A percentile compares a stretch with the other conserved stretches of the same genome.
Conservation (phyloP, 345 rosid species). For the Ailanthus altissimus region DNA sequence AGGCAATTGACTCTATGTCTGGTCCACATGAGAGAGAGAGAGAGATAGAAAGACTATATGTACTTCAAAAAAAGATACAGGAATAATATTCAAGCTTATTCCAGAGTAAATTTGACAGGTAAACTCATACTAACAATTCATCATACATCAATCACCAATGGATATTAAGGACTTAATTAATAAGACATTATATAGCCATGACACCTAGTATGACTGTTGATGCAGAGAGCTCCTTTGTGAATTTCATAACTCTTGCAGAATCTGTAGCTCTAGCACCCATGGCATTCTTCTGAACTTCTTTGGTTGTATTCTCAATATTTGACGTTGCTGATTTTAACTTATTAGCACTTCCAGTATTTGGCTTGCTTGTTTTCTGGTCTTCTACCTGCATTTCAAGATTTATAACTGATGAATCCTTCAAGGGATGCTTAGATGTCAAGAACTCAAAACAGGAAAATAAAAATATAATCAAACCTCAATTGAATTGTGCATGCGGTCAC, state of each 20-base stretch:
- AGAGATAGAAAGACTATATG: not conserved
- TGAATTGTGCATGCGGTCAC: slow-evolving; percentile 46
- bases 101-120: not conserved
- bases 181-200: not conserved
- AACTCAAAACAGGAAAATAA: not conserved
- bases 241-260: slow-evolving; percentile 82
- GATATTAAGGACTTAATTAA: not conserved
- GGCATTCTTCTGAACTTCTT: slow-evolving; percentile 51
- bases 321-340: slow-evolving; percentile 53
- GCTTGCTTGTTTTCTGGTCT: slow-evolving; percentile 37
- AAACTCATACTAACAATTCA: not conserved
- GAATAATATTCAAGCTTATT: not conserved
- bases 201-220: slow-evolving; percentile 81
- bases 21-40: not conserved
- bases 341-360: slow-evolving; percentile 38
- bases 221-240: slow-evolving; percentile 76
- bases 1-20: not conserved
- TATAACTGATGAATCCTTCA: slow-evolving; percentile 6
- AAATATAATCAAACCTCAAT: slow-evolving; percentile 42
- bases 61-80: not conserved
- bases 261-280: slow-evolving; percentile 87
- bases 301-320: slow-evolving; percentile 43
- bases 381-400: slow-evolving; percentile 48
- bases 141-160: slow-evolving; percentile 1
- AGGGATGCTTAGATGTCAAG: not conserved